phyloP scores from a whole-genome alignment of 78 protist species.

The Planoprotostelium fungivorum region DNA sequence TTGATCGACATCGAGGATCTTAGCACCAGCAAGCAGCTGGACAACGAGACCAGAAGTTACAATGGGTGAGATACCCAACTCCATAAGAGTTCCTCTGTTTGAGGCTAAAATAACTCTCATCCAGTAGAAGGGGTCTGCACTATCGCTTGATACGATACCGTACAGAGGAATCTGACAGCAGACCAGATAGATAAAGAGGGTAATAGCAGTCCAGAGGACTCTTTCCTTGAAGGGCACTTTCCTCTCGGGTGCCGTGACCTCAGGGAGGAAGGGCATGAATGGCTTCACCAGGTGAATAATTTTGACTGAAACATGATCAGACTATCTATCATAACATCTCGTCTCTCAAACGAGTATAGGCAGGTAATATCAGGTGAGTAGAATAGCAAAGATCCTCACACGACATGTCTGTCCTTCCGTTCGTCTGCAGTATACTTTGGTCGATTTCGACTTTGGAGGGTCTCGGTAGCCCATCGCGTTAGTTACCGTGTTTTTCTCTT shows the following conservation, averaged over 20 bases:
- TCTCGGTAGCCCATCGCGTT: no score
- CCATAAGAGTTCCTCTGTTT: conserved; percentile 99
- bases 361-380: no score
- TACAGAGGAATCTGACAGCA: conserved; percentile 98
- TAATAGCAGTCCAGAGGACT: conserved; percentile 93
- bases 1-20: conserved; percentile 96
- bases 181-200: conserved; percentile 96
- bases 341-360: no score
- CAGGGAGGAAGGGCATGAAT: conserved; percentile 95
- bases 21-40: conserved; percentile 97
- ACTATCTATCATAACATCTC: neutral
- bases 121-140: conserved; percentile 98
- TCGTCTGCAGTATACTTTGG: no score
- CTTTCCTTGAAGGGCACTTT: conserved; percentile 84
- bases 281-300: conserved; percentile 90
- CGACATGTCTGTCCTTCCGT: no score
- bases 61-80: conserved; percentile 98
- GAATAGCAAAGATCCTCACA: no score
- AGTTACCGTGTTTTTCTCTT: no score
- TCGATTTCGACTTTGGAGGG: no score
- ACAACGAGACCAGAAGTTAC: conserved; percentile 95
- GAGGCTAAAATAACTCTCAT: conserved; percentile 98
- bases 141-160: conserved; percentile 85
- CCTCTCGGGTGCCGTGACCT: conserved; percentile 89
- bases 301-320: neutral